A percentile compares a stretch with the other conserved stretches of the same genome.
phyloP scores from a whole-genome alignment of 169 alveolate genomes.

The Eimeria praecox region DNA sequence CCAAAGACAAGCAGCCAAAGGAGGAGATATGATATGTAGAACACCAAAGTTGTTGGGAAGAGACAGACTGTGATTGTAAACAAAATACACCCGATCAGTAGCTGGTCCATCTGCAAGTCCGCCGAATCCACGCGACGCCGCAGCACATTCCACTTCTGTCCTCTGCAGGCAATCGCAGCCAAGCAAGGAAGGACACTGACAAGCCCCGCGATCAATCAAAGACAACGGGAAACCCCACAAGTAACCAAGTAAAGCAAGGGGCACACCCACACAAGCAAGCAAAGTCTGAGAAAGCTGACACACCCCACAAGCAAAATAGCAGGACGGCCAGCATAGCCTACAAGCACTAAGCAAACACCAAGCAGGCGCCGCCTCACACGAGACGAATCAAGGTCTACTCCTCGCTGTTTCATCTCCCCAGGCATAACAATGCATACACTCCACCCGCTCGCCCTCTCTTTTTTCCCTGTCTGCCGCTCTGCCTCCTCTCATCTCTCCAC shows the following conservation, averaged over 20 bases:
- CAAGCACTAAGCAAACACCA: not conserved
- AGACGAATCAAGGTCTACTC: not conserved
- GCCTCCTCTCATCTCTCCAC: not conserved
- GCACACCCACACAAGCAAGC: not conserved
- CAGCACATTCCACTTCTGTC: constrained; percentile 81
- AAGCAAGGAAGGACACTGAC: not conserved
- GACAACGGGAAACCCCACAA: too few relatives aligned
- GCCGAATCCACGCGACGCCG: constrained; percentile 83
- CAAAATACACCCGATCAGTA: constrained; percentile 75
- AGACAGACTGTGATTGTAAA: constrained; percentile 75
- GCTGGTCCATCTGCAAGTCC: constrained; percentile 81
- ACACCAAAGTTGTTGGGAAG: constrained; percentile 75
- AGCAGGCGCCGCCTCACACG: not conserved
- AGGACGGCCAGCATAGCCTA: not conserved
- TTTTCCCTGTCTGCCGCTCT: not conserved
- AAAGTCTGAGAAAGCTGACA: not conserved
- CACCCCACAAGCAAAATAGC: not conserved
- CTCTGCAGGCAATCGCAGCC: constrained; percentile 53
- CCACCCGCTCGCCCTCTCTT: not conserved
- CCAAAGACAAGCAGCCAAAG: constrained; percentile 75
- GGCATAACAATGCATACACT: not conserved
- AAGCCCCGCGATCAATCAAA: too few relatives aligned
- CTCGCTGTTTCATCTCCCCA: not conserved
- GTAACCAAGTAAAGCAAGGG: too few relatives aligned
- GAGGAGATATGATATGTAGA: constrained; percentile 72